phyloP scores from a whole-genome alignment of 495 filamentous ascomycete species.

The Hyphodiscus hymeniophilus region DNA sequence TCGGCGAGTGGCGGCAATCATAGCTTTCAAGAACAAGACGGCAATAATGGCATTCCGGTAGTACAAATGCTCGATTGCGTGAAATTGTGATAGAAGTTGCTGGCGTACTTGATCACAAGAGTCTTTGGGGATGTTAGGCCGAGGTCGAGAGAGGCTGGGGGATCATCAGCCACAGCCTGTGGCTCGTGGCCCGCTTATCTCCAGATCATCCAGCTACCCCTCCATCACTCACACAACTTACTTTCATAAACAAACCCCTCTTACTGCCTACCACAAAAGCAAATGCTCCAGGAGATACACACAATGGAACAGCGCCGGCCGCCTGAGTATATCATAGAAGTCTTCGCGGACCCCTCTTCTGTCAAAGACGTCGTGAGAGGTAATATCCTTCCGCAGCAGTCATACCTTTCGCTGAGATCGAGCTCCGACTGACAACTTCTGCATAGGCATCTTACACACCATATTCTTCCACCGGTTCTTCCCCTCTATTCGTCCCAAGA shows the following conservation, averaged over 20 bases:
- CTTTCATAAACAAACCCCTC: background rate
- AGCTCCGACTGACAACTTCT: conserved; percentile 6
- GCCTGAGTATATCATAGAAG: conserved; percentile 77
- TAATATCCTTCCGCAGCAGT: conserved; percentile 36
- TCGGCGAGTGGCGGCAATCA: conserved; percentile 75
- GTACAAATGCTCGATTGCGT: background rate
- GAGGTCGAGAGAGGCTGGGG: conserved; percentile 12
- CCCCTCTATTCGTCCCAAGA: conserved; percentile 71
- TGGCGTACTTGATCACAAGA: background rate
- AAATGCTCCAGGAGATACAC: conserved; percentile 10
- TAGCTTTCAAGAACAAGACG: conserved; percentile 26
- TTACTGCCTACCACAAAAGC: background rate
- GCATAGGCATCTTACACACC: conserved; percentile 79
- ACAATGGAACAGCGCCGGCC: conserved; percentile 49
- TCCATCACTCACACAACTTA: conserved; percentile 8
- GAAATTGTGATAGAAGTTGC: background rate
- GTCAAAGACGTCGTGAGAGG: conserved; percentile 92
- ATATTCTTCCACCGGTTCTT: conserved; percentile 99
- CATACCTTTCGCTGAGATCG: conserved; percentile 1
- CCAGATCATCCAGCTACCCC: too few species aligned
- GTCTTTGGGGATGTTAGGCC: background rate
- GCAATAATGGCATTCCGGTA: conserved; percentile 15
- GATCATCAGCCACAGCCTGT: too few species aligned
- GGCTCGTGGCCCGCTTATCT: too few species aligned
- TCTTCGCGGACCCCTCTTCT: conserved; percentile 70